A percentile compares a stretch with the other conserved stretches of the same genome.
phyloP scores from a whole-genome alignment of 305 asterid species.

The Fraxinus floribunda region DNA sequence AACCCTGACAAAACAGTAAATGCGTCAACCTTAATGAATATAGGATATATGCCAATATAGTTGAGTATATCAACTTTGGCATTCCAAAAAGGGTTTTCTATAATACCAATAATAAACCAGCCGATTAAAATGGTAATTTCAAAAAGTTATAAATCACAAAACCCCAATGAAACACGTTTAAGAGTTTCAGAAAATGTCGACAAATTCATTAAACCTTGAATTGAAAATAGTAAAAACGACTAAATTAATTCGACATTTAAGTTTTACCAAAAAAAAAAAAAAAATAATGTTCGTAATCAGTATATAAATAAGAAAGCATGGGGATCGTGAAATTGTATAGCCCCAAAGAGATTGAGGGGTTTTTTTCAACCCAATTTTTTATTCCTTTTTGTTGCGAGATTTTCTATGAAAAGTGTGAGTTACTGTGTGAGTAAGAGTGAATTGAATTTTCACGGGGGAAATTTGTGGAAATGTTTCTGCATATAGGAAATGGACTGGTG shows the following conservation, averaged over 20 bases:
- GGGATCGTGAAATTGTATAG: slow-evolving; percentile 33
- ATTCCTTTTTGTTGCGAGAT: background rate
- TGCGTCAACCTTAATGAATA: slow-evolving; percentile 12
- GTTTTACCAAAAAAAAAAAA: background rate
- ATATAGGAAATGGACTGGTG: background rate
- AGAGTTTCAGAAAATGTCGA: slow-evolving; percentile 23
- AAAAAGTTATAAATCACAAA: slow-evolving; percentile 10
- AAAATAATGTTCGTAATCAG: background rate
- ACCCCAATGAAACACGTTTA: slow-evolving; percentile 30
- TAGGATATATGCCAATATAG: background rate
- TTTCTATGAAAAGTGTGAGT: slow-evolving; percentile 21
- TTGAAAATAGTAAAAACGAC: background rate
- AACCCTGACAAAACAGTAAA: slow-evolving; percentile 24
- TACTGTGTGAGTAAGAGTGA: slow-evolving; percentile 8
- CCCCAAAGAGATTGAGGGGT: slow-evolving; percentile 20
- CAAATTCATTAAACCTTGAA: slow-evolving; percentile 17
- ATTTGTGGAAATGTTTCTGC: slow-evolving; percentile 7
- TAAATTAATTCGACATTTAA: background rate
- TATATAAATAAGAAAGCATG: slow-evolving; percentile 6
- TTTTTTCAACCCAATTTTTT: background rate
- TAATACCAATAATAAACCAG: background rate
- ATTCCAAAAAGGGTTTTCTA: slow-evolving; percentile 6
- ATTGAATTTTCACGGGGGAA: slow-evolving; percentile 14
- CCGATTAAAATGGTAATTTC: background rate
- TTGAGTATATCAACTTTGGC: background rate